Evolutionary conservation across 1,139 yeast genomes (phyloP).

Genomic region (Scheffersomyces quercinus): DNA sequence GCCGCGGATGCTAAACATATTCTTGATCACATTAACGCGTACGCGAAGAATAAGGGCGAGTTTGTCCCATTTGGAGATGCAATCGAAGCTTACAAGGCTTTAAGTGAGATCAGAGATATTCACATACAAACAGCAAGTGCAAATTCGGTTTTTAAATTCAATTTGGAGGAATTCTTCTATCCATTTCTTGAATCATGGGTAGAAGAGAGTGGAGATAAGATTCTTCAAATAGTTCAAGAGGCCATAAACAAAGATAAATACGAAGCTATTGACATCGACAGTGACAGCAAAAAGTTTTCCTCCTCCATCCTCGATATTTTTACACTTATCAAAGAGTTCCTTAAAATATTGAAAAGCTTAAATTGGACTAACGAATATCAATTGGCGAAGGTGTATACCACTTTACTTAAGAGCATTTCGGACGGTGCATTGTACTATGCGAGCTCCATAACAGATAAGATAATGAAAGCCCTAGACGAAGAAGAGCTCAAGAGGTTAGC

Average conservation of each 20-base stretch:
- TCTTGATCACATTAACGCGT: constrained; percentile 53
- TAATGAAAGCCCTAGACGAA: constrained; percentile 51
- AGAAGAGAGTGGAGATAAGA: constrained; percentile 49
- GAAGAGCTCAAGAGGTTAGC: constrained; percentile 31
- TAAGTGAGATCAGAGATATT: constrained; percentile 57
- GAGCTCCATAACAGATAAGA: constrained; percentile 42
- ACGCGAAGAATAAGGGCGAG: constrained; percentile 36
- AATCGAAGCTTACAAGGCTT: constrained; percentile 55
- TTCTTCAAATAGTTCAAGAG: constrained; percentile 51
- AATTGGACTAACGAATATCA: constrained; percentile 67
- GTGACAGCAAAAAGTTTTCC: constrained; percentile 37
- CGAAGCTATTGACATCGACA: constrained; percentile 49
- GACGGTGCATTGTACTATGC: constrained; percentile 61
- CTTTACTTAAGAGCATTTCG: constrained; percentile 60
- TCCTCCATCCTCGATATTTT: constrained; percentile 70
- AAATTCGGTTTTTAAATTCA: constrained; percentile 45
- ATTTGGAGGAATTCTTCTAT: constrained; percentile 60
- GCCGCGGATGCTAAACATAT: constrained; percentile 66
- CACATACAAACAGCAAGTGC: constrained; percentile 48
- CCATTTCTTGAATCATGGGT: constrained; percentile 62
- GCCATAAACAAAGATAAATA: constrained; percentile 60
- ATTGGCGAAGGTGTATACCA: constrained; percentile 58
- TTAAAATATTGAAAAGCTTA: constrained; percentile 53
- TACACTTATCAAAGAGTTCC: constrained; percentile 58
- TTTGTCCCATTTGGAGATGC: constrained; percentile 60